Evolutionary conservation across 2,329 filamentous ascomycete genomes (phyloP).

Genomic region (Ceratocystis papillata): DNA sequence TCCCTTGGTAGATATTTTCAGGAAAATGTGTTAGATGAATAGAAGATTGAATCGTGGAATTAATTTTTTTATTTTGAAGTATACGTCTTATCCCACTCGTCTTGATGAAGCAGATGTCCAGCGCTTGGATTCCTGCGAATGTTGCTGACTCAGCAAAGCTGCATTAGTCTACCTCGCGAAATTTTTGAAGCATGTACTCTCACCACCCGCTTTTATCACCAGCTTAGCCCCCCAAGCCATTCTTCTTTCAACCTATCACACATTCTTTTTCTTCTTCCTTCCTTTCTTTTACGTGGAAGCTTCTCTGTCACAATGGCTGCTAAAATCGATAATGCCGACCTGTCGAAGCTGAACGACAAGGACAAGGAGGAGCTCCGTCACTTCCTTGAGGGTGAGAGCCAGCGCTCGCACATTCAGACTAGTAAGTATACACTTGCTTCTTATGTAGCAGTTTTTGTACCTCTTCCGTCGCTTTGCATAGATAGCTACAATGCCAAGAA

Average conservation of each 20-base stretch:
- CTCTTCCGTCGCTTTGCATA: no score
- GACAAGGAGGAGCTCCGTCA: constrained; percentile 83
- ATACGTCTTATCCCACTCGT: background rate
- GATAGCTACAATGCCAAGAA: no score
- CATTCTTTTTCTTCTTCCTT: background rate
- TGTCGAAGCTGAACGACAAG: constrained; percentile 63
- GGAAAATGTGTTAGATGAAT: background rate
- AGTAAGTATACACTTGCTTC: constrained; percentile 39
- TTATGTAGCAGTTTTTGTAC: background rate
- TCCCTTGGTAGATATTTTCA: background rate
- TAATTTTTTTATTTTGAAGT: background rate
- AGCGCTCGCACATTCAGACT: constrained; percentile 59
- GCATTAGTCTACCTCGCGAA: background rate
- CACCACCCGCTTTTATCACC: constrained; percentile 7
- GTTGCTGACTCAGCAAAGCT: constrained; percentile 11
- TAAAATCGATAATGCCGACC: constrained; percentile 46
- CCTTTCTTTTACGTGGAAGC: background rate
- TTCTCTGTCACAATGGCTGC: constrained; percentile 29
- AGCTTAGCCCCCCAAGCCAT: no score
- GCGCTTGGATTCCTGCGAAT: background rate
- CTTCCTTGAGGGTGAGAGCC: constrained; percentile 72
- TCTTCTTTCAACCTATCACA: background rate
- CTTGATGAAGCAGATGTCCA: background rate
- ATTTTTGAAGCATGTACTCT: constrained; percentile 10
- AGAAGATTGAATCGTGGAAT: background rate